Evolutionary conservation across 129 eudicot species (phyloP), one percentile per base, ranked within the genome.

Genomic region (Glebionis coronaria): DNA sequence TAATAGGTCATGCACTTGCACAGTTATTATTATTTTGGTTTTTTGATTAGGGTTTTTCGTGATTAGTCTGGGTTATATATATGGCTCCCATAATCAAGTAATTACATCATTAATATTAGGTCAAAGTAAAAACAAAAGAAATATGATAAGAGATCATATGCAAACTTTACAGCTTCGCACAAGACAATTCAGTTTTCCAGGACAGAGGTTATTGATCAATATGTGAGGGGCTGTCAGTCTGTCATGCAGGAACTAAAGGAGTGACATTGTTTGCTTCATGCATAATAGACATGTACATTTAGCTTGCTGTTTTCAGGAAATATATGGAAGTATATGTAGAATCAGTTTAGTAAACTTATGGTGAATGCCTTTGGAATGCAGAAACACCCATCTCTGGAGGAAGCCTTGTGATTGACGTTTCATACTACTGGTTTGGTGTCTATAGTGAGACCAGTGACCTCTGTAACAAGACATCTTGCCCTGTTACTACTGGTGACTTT

Each of bases 401-500:
- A 44, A 80, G 71, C 47, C 80, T 92, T 68, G 65, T 61, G 20
- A 88, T 88, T 74, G 96, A 83, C 25, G 98, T 92, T 49, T 58
- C 83, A 44, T 85, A 79, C 73, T 81, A 73, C 71, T 81, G 75
- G 25, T 62, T 79, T 21, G 82, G 81, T 38, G 80, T 83, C 81
- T 75, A 80, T 59, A 80, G 72, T 47, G 98, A 88, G 77, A 70
- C 81, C 23, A 82, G 86, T 58, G 91, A 88, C 67, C 79, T 92
- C 46, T 92, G 96, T 71, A 55, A 55, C 27, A 84, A 92, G 79
- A 92, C 95, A 2, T n/a, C 83, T 21, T 92, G 98, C 80, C 98
- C 98, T 29, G 80, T 84, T 70, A 31, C 84, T 61, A 56, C 67
- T 67, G 98, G 98, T 55, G 82, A 82, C 56, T 92, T 92, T 70